Conservation (phyloP, 1,284 basidiomycete species). For the Fistulinella cinereoalba region DNA sequence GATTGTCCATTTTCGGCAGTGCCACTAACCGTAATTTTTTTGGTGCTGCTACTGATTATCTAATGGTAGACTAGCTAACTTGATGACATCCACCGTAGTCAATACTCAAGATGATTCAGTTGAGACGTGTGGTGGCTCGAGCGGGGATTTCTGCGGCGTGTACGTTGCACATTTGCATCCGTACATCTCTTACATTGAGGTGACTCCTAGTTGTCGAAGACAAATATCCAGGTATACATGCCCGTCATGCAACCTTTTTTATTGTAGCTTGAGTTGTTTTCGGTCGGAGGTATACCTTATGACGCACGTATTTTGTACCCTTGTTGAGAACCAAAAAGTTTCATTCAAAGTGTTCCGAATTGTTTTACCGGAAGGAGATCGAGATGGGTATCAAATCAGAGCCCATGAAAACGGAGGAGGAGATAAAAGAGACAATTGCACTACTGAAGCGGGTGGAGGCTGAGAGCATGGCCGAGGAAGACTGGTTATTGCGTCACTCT, state of each 20-base stretch:
- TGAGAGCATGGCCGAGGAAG: constrained; percentile 42
- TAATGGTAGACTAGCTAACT: too few relatives aligned
- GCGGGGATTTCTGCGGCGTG: constrained; percentile 38
- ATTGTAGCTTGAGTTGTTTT: constrained; percentile 78
- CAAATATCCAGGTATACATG: constrained; percentile 79
- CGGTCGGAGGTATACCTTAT: constrained; percentile 54
- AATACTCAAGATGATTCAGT: constrained; percentile 18
- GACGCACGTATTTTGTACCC: not conserved
- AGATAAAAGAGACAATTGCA: constrained; percentile 63
- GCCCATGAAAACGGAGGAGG: constrained; percentile 51
- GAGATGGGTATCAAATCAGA: constrained; percentile 55
- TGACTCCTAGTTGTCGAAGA: constrained; percentile 72
- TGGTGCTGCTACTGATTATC: not conserved
- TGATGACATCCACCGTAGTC: too few relatives aligned
- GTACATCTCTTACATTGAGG: too few relatives aligned
- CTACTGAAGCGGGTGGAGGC: constrained; percentile 71
- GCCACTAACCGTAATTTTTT: too few relatives aligned
- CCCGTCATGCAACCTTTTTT: constrained; percentile 73
- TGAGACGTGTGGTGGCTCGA: constrained; percentile 6
- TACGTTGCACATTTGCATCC: constrained; percentile 18
- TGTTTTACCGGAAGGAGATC: constrained; percentile 71
- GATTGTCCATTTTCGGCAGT: too few relatives aligned
- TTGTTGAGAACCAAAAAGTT: constrained; percentile 35
- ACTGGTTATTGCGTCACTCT: constrained; percentile 32
- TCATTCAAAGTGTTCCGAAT: constrained; percentile 71